These are phyloP conservation scores for Phytopythium vexans DNA, from an alignment of 352 stramenopile genomes.

Conservation along the genomic window DNA sequence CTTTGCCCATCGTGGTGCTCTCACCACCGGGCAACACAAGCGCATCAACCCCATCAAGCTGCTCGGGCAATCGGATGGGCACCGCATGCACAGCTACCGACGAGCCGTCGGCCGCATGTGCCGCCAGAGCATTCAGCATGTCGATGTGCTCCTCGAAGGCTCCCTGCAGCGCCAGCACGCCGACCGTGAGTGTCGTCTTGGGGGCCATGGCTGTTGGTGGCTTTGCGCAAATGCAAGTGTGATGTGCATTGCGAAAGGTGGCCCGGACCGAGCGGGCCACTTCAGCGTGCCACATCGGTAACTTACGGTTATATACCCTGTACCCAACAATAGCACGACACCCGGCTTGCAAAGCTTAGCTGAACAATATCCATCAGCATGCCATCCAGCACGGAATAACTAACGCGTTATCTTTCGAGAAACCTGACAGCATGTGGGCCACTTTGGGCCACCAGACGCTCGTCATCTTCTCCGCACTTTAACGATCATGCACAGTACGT, in stretches of 20 bases:
- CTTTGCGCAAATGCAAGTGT: background rate
- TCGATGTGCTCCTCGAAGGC: constrained; percentile 91
- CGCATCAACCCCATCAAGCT: constrained; percentile 84
- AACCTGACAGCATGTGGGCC: background rate
- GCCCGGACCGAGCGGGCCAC: background rate
- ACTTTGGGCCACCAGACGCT: no score
- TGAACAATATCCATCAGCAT: no score
- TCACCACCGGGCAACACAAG: constrained; percentile 95
- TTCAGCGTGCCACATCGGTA: background rate
- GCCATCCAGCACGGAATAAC: no score
- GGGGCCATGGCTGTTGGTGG: constrained; percentile 5
- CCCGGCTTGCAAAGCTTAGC: no score
- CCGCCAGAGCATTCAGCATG: constrained; percentile 61
- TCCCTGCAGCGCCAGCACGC: constrained; percentile 88
- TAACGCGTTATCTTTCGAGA: no score
- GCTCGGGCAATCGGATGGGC: constrained; percentile 77
- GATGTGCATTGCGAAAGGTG: background rate
- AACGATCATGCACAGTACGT: no score
- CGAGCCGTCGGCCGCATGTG: constrained; percentile 15
- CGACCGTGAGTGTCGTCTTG: constrained; percentile 48
- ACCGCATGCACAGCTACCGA: constrained; percentile 42
- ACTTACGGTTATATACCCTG: no score
- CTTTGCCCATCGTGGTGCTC: constrained; percentile 94
- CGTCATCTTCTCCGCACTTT: background rate
- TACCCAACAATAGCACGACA: no score